Conservation (phyloP, 805 yeast species). For the Kazachstania viticola region DNA sequence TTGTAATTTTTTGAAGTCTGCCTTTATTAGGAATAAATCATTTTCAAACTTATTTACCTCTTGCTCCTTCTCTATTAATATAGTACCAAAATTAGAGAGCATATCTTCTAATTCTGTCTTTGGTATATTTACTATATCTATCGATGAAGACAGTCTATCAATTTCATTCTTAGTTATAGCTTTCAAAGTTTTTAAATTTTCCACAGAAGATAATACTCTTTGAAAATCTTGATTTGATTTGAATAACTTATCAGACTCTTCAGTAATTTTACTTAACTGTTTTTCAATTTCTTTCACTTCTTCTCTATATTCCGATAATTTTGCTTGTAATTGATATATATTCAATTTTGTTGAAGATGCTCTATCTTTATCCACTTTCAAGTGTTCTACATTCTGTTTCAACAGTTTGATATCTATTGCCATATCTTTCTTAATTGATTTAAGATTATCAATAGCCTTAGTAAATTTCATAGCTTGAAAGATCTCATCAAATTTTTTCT, state of each 20-base stretch:
- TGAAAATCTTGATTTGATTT: constrained; percentile 75
- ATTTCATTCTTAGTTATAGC: constrained; percentile 39
- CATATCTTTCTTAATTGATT: constrained; percentile 66
- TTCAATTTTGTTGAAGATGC: constrained; percentile 47
- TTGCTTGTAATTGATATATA: constrained; percentile 31
- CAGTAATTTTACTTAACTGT: constrained; percentile 42
- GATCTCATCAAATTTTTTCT: constrained; percentile 90
- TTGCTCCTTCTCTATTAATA: constrained; percentile 21
- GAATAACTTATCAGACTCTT: constrained; percentile 52
- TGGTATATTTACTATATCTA: constrained; percentile 18
- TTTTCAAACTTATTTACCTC: constrained; percentile 19
- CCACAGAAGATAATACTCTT: constrained; percentile 50
- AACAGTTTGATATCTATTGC: constrained; percentile 61
- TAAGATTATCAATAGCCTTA: constrained; percentile 74
- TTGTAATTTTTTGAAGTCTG: constrained; percentile 21
- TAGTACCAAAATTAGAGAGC: constrained; percentile 32
- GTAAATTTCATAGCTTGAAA: constrained; percentile 92
- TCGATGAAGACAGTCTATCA: constrained; percentile 29
- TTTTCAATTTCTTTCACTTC: constrained; percentile 40
- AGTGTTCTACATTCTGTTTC: constrained; percentile 68
- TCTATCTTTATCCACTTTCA: constrained; percentile 60
- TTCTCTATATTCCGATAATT: constrained; percentile 34
- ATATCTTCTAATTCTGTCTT: constrained; percentile 31
- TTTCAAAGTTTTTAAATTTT: constrained; percentile 40
- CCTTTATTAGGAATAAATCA: constrained; percentile 15